Conservation (phyloP, 2,329 filamentous ascomycete species). For the Aureobasidium melanogenum region DNA sequence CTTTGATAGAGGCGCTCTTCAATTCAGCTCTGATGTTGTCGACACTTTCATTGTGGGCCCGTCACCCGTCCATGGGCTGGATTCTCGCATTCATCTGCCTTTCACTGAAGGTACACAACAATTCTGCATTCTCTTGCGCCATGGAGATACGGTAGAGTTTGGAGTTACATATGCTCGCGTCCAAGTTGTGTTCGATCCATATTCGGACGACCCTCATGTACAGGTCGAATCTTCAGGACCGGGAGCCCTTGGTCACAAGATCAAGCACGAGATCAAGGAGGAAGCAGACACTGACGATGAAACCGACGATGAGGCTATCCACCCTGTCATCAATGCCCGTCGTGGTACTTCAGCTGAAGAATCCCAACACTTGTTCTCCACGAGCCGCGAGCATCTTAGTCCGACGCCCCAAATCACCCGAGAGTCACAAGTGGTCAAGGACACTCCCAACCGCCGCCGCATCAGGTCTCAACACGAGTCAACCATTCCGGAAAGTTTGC, state of each 20-base stretch:
- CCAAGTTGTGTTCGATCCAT: neutral
- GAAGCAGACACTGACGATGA: constrained; percentile 1
- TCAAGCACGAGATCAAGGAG: neutral
- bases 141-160: neutral
- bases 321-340: neutral
- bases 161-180: neutral
- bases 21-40: neutral
- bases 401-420: neutral
- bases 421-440: constrained; percentile 1
- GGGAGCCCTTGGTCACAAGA: neutral
- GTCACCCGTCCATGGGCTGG: neutral
- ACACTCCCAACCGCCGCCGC: neutral
- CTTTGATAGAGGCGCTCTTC: neutral
- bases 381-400: constrained; percentile 7
- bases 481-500: neutral
- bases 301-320: neutral
- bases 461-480: neutral
- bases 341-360: neutral
- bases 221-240: constrained; percentile 8
- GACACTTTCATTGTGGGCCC: neutral
- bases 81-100: neutral
- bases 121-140: neutral
- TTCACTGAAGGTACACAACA: neutral
- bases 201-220: neutral
- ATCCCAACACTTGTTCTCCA: constrained; percentile 3